Conservation (phyloP, 23 red algal genomes). For the Agarophyton chilense region DNA sequence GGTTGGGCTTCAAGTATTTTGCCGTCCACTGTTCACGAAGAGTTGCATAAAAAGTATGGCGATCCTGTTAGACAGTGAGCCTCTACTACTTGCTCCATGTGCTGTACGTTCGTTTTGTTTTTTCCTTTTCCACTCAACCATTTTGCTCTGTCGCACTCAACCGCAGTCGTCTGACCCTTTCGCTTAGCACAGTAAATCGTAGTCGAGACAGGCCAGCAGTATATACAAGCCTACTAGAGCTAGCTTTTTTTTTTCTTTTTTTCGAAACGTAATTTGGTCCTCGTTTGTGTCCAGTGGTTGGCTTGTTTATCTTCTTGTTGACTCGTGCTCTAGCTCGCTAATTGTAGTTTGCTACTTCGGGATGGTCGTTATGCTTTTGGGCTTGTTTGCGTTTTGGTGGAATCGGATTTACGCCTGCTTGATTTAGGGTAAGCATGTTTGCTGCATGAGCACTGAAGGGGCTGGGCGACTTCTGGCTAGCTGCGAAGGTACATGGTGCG, state of each 20-base stretch:
- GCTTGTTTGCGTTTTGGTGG: too few relatives aligned
- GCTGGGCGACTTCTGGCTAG: too few relatives aligned
- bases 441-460: too few relatives aligned
- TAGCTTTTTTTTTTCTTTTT: neutral
- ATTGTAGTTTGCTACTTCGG: too few relatives aligned
- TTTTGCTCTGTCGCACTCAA: neutral
- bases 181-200: slow-evolving; percentile 13
- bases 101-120: slow-evolving; percentile 29
- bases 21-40: slow-evolving; percentile 52
- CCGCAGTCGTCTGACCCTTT: neutral
- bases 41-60: slow-evolving; percentile 72
- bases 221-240: neutral
- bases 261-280: neutral
- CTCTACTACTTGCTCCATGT: slow-evolving; percentile 4
- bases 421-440: too few relatives aligned
- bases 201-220: slow-evolving; percentile 4
- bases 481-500: too few relatives aligned
- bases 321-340: too few relatives aligned
- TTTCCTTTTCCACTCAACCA: neutral
- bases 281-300: neutral
- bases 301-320: neutral
- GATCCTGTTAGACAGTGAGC: slow-evolving; percentile 50
- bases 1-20: slow-evolving; percentile 61
- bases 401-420: too few relatives aligned
- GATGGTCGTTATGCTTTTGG: too few relatives aligned